phyloP scores from a whole-genome alignment of 768 basidiomycete species.

The Galerina sulciceps region DNA sequence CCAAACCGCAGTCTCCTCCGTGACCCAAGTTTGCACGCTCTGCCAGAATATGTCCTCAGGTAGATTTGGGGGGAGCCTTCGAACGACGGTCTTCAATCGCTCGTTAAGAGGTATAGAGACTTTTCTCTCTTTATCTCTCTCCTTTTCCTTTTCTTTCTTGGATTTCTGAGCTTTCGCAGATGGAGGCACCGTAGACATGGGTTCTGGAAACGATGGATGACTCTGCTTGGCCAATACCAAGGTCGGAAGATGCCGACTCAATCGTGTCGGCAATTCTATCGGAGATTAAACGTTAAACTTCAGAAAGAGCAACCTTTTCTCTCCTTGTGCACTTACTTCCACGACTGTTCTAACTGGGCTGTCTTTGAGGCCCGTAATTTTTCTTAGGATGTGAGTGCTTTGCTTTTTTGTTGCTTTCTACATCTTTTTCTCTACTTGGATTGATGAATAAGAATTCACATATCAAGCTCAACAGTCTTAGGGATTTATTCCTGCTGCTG shows the following conservation, averaged over 20 bases:
- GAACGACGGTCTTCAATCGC: slow-evolving; percentile 85
- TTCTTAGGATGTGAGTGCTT: slow-evolving; percentile 1
- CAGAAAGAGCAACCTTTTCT: neutral
- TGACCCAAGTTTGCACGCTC: slow-evolving; percentile 84
- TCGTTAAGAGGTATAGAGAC: slow-evolving; percentile 42
- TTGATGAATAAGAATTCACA: slow-evolving; percentile 62
- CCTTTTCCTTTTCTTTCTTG: slow-evolving; percentile 40
- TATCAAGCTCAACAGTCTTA: slow-evolving; percentile 72
- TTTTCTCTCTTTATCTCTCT: slow-evolving; percentile 38
- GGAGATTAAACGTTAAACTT: neutral
- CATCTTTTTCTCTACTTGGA: slow-evolving; percentile 5
- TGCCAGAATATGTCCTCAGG: slow-evolving; percentile 96
- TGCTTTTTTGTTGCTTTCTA: neutral
- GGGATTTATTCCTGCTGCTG: slow-evolving; percentile 48
- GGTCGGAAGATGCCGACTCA: neutral
- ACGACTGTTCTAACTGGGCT: neutral
- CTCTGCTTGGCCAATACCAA: neutral
- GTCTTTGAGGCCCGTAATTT: neutral
- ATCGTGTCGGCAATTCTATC: slow-evolving; percentile 8
- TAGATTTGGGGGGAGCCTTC: slow-evolving; percentile 87
- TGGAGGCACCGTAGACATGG: slow-evolving; percentile 27
- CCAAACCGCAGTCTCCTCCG: slow-evolving; percentile 72
- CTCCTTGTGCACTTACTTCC: neutral
- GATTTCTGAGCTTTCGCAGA: slow-evolving; percentile 32
- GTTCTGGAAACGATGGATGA: neutral